Evolutionary conservation across 345 rosid species (phyloP), one percentile per base, ranked within the genome.

Genomic region (Ceriops zippeliana): DNA sequence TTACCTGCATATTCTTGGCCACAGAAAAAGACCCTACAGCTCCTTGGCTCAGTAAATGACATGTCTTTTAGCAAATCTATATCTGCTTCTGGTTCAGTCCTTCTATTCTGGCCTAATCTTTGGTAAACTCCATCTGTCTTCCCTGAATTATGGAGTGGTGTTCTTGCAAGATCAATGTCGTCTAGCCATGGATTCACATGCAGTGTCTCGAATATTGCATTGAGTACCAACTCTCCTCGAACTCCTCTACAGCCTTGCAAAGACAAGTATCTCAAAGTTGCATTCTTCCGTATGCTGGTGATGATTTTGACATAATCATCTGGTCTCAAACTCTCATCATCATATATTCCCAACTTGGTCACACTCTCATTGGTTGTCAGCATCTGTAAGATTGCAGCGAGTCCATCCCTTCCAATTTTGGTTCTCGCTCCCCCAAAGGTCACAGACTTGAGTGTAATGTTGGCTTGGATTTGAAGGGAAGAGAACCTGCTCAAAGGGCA

Each of bases 401-500:
- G 76, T 37, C 97, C 99, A 61, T 81, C 87, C 67, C 93, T 80
- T 73, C 93, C 96, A 6, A 95, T 84, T 77, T 78, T 87, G 13
- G 89, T 82, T 67, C 76, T 90, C 57, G 83, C 58, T 24, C 97
- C 96, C 62, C 96, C 96, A 28, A 95, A 82, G 5, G 89, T 75
- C 17, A 95, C 46, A 5, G 93, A 75, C 79, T 79, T 85, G 26
- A 95, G 76, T 2, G 96, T 88, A 68, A 80, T 82, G 78, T 95
- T 95, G 19, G 97, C 97, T 82, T 95, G 99, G 65, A 61, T 58
- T 71, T 91, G 96, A 79, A 95, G 76, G 63, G 96, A 70, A n/a
- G 96, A 88, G 85, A 95, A 95, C 76, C 93, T 87, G 75, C 93
- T 91, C 81, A 95, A 70, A 52, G 99, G 99, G 75, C 96, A 91